Evolutionary conservation across 306 rosid genomes (phyloP).

Genomic region (Vigna hirtella): DNA sequence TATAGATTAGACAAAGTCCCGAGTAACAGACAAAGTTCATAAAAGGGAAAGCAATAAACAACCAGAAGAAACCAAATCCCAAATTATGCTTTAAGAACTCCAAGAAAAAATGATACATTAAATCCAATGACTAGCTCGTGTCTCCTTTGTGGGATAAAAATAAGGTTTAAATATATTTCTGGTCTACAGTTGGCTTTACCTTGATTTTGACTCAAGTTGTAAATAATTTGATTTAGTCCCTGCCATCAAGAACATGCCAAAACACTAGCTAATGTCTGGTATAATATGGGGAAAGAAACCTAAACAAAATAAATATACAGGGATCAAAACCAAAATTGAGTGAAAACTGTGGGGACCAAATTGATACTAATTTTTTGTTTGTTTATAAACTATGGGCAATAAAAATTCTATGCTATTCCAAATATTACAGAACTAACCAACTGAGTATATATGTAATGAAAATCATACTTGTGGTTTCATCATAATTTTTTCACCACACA

Average conservation of each 20-base stretch:
- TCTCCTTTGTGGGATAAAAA: background rate
- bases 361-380: background rate
- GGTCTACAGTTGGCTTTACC: background rate
- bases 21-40: slow-evolving; percentile 22
- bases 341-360: background rate
- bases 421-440: slow-evolving; percentile 5
- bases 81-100: slow-evolving; percentile 4
- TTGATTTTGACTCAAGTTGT: background rate
- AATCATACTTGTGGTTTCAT: slow-evolving; percentile 17
- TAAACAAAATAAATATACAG: background rate
- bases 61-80: slow-evolving; percentile 30
- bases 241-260: background rate
- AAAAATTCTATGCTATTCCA: background rate
- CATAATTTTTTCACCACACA: slow-evolving; percentile 23
- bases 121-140: background rate
- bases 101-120: background rate
- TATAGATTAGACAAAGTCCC: slow-evolving; percentile 24
- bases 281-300: background rate
- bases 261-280: background rate
- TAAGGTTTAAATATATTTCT: background rate
- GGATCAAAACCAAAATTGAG: background rate
- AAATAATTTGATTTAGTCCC: background rate
- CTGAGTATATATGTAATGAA: background rate
- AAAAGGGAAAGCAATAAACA: slow-evolving; percentile 1
- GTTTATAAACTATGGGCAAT: slow-evolving; percentile 19